Conservation (phyloP, 495 filamentous ascomycete species). For the Aspergillus nanangensis region DNA sequence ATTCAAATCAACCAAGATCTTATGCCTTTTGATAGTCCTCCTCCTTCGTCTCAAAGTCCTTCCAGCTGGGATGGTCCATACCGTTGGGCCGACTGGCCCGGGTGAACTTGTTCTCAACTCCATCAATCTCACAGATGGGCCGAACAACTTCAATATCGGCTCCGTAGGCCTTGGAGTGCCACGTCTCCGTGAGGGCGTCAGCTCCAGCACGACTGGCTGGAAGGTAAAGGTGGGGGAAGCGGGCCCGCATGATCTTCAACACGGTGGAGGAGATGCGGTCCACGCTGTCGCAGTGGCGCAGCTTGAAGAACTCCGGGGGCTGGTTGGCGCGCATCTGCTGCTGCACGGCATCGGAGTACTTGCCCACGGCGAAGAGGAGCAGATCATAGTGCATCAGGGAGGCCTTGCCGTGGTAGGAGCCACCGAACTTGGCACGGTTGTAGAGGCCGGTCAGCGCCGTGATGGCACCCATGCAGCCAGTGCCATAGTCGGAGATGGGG, state of each 20-base stretch:
- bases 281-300: constrained; percentile 67
- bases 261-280: constrained; percentile 67
- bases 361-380: constrained; percentile 58
- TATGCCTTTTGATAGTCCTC: constrained; percentile 17
- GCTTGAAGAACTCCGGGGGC: constrained; percentile 54
- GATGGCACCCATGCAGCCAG: constrained; percentile 62
- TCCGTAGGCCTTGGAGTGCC: constrained; percentile 35
- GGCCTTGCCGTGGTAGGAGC: constrained; percentile 61
- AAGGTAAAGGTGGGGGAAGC: constrained; percentile 36
- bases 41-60: constrained; percentile 26
- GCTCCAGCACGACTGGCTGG: constrained; percentile 8
- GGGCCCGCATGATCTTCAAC: constrained; percentile 53
- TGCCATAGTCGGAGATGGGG: constrained; percentile 79
- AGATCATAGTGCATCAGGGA: constrained; percentile 67
- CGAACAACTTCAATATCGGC: constrained; percentile 38
- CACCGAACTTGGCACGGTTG: constrained; percentile 55
- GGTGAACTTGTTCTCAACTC: constrained; percentile 36
- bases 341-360: constrained; percentile 54
- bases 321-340: constrained; percentile 49
- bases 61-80: constrained; percentile 29
- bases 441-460: constrained; percentile 61
- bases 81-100: constrained; percentile 41
- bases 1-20: not conserved
- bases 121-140: constrained; percentile 32
- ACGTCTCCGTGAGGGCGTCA: constrained; percentile 34